These are phyloP conservation scores for Fusarium sacchari DNA, from an alignment of 2,329 filamentous ascomycete genomes.

Conservation along the genomic window DNA sequence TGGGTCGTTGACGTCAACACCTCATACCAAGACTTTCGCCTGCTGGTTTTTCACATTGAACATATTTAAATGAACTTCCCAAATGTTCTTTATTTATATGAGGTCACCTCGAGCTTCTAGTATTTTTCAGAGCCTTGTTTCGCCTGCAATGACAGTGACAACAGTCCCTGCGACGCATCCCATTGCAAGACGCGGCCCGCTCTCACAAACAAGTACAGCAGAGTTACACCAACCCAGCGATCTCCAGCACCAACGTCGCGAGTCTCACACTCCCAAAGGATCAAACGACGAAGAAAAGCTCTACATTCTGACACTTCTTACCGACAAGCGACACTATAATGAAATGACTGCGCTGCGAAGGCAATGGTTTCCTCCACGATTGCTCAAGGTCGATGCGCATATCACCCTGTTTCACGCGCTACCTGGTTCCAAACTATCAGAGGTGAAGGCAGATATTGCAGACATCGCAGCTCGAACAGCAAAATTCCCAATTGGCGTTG, in stretches of 20 bases:
- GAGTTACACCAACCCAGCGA: constrained; percentile 6
- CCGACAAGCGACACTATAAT: constrained; percentile 14
- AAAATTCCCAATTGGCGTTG: background rate
- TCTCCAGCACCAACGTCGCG: constrained; percentile 16
- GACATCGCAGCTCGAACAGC: background rate
- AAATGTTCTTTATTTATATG: background rate
- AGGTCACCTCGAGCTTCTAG: background rate
- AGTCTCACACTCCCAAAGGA: constrained; percentile 9
- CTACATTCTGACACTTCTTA: constrained; percentile 27
- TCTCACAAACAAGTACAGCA: background rate
- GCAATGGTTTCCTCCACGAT: constrained; percentile 21
- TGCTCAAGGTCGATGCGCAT: constrained; percentile 31
- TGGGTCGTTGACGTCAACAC: constrained; percentile 22
- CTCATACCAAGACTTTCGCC: background rate
- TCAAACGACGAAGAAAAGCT: background rate
- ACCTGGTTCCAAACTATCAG: constrained; percentile 18
- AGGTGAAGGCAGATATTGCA: constrained; percentile 9
- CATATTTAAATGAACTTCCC: background rate
- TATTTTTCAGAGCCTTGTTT: background rate
- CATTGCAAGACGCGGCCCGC: background rate
- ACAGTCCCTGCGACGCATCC: constrained; percentile 13
- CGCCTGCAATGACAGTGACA: constrained; percentile 9
- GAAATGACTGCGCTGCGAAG: constrained; percentile 16
- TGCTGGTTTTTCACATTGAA: background rate
- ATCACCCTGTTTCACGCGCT: constrained; percentile 32